These are phyloP conservation scores for Citrus hindsii DNA, from an alignment of 345 rosid species.

Conservation along the genomic window DNA sequence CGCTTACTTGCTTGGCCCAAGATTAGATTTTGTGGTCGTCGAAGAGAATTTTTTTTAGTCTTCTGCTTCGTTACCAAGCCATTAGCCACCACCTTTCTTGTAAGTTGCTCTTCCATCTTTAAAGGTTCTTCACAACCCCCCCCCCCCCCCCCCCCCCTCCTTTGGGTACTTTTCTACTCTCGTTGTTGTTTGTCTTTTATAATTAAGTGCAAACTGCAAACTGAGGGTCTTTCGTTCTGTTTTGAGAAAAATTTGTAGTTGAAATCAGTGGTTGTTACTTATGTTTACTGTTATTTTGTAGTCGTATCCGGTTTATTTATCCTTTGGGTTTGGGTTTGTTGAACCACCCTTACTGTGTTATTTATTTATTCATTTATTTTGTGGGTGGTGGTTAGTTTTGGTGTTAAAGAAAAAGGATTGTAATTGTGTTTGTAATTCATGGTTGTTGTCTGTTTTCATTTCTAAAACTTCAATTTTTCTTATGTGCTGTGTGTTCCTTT, in stretches of 20 bases:
- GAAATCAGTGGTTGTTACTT: background rate
- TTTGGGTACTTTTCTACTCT: background rate
- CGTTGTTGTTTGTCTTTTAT: background rate
- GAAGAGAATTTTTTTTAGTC: constrained; percentile 16
- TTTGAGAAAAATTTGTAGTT: background rate
- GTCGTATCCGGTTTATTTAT: background rate
- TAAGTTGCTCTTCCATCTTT: constrained; percentile 5
- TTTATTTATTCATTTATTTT: background rate
- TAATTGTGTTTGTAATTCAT: background rate
- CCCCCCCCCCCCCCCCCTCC: no score
- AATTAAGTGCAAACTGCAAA: background rate
- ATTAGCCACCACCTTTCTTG: constrained; percentile 14
- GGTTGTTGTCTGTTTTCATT: background rate
- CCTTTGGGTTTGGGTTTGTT: background rate
- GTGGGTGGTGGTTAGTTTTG: background rate
- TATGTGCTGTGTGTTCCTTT: background rate
- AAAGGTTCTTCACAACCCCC: background rate
- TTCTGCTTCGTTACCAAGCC: constrained; percentile 62
- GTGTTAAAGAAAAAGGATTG: background rate
- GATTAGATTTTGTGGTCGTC: background rate
- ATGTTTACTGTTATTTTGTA: background rate
- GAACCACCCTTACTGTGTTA: constrained; percentile 1
- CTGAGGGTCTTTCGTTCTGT: background rate
- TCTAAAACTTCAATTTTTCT: background rate
- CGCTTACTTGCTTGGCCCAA: background rate